A percentile compares a stretch with the other conserved stretches of the same genome.
These are phyloP conservation scores for Cornus kousa DNA, from an alignment of 148 eudicot species.

Conservation along the genomic window DNA sequence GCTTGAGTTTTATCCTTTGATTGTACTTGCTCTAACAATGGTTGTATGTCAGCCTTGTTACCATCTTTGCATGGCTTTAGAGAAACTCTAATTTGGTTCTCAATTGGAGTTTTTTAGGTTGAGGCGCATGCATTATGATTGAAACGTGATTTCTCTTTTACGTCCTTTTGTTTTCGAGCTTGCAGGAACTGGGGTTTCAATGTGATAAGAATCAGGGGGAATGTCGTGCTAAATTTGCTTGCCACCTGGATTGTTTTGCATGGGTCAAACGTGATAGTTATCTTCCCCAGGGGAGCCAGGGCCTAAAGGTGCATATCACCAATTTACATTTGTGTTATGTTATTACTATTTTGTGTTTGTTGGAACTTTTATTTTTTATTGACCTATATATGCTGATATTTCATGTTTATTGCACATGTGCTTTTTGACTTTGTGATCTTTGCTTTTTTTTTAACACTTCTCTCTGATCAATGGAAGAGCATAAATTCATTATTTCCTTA, in stretches of 20 bases:
- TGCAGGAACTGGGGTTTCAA: constrained; percentile 88
- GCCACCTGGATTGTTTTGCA: constrained; percentile 98
- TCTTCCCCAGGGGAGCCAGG: constrained; percentile 99
- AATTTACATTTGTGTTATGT: background rate
- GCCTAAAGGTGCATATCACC: constrained; percentile 68
- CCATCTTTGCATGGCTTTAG: background rate
- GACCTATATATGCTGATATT: background rate
- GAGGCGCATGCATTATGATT: background rate
- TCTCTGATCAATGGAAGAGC: too few relatives aligned
- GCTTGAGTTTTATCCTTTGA: constrained; percentile 3
- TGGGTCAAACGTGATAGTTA: constrained; percentile 99
- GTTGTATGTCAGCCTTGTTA: constrained; percentile 3
- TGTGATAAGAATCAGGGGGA: constrained; percentile 97
- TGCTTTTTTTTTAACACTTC: background rate
- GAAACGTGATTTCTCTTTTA: background rate
- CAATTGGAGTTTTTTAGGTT: background rate
- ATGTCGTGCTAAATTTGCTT: constrained; percentile 99
- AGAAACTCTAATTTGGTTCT: background rate
- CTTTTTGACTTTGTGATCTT: background rate
- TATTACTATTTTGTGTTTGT: background rate
- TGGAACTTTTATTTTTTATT: background rate
- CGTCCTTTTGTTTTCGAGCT: constrained; percentile 2
- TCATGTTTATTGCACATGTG: background rate
- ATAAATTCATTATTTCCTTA: background rate
- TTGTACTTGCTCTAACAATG: constrained; percentile 3